Conservation (phyloP, 352 stramenopile genomes). For the Globisporangium carolinianum region DNA sequence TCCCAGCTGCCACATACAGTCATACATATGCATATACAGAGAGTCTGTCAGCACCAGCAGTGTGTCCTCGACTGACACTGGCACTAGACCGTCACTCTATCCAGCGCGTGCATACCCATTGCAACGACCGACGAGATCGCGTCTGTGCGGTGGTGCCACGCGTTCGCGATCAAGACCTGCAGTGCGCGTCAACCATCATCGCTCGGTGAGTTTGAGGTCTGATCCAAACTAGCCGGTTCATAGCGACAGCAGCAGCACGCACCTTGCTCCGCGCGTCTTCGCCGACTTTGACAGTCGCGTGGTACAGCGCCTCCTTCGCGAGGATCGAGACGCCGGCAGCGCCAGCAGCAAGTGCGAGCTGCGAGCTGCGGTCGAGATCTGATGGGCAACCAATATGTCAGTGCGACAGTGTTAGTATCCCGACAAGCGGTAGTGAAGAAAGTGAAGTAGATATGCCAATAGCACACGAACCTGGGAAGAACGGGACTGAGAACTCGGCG, state of each 20-base stretch:
- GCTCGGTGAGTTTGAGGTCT: not conserved
- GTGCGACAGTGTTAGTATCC: too few species aligned
- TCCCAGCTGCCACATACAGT: conserved; percentile 28
- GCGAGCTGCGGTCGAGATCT: conserved; percentile 43
- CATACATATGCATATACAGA: too few species aligned
- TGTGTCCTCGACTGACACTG: too few species aligned
- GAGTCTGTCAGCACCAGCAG: too few species aligned
- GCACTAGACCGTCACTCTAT: too few species aligned
- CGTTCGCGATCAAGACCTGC: conserved; percentile 95
- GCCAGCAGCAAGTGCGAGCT: conserved; percentile 70
- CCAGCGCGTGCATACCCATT: conserved; percentile 21
- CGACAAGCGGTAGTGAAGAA: not conserved
- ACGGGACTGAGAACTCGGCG: conserved; percentile 34
- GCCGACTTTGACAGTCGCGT: conserved; percentile 89
- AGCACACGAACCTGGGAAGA: conserved; percentile 28
- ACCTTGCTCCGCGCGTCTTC: conserved; percentile 89
- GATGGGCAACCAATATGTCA: not conserved
- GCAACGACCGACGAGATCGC: conserved; percentile 88
- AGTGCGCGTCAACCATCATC: not conserved
- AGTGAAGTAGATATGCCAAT: not conserved
- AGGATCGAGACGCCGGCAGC: conserved; percentile 88
- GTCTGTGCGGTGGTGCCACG: conserved; percentile 93
- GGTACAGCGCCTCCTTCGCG: conserved; percentile 93
- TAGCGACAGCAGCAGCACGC: not conserved
- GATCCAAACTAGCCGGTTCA: too few species aligned